These are phyloP conservation scores for Pseudogymnoascus sp. DNA, from an alignment of 2,329 filamentous ascomycete species.

Conservation along the genomic window DNA sequence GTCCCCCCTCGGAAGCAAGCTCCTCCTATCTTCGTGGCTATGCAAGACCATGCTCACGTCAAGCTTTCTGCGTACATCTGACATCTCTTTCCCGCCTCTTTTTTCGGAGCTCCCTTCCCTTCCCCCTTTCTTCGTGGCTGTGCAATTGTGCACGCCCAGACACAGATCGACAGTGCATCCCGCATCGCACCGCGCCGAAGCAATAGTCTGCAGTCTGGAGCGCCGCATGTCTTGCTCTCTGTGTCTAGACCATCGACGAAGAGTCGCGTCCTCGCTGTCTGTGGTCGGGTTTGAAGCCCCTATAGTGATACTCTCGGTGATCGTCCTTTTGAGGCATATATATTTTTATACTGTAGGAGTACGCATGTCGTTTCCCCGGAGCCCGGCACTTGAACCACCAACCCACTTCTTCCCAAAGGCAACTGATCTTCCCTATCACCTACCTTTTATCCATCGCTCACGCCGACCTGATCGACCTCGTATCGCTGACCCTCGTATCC, in stretches of 20 bases:
- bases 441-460: background rate
- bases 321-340: background rate
- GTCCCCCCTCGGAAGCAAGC: no score
- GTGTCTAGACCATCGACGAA: background rate
- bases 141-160: background rate
- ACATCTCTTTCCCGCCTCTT: background rate
- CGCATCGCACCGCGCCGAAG: background rate
- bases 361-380: background rate
- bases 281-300: background rate
- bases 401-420: background rate
- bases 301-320: background rate
- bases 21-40: background rate
- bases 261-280: background rate
- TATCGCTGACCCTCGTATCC: slow-evolving; percentile 1
- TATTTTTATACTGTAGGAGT: background rate
- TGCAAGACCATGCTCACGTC: no score
- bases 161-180: background rate
- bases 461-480: background rate
- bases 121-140: background rate
- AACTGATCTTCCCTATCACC: background rate
- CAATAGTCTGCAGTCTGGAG: background rate
- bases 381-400: background rate
- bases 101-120: background rate
- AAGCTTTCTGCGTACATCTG: background rate
- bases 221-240: background rate